A percentile compares a stretch with the other conserved stretches of the same genome.
Evolutionary conservation across 441 rosid species (phyloP).

Genomic region (Populus tomentosa): DNA sequence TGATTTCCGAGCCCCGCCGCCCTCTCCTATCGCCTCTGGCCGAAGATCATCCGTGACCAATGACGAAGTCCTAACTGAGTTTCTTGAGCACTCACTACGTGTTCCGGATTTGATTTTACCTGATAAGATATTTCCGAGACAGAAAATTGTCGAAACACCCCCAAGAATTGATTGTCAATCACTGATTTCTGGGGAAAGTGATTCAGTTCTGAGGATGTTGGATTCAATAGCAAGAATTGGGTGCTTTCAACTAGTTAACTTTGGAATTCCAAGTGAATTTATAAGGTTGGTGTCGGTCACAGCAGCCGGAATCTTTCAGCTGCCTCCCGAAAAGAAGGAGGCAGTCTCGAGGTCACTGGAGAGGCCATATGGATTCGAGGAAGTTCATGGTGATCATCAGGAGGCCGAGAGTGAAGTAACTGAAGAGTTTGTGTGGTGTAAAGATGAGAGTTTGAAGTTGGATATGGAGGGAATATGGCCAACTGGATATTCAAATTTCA

Average conservation of each 20-base stretch:
- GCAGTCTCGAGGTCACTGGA: slow-evolving; percentile 42
- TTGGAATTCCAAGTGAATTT: slow-evolving; percentile 45
- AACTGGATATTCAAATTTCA: slow-evolving; percentile 50
- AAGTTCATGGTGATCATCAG: slow-evolving; percentile 30
- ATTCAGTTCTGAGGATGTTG: slow-evolving; percentile 29
- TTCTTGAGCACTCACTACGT: slow-evolving; percentile 64
- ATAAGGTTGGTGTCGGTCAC: slow-evolving; percentile 27
- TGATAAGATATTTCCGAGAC: slow-evolving; percentile 72
- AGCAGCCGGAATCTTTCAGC: slow-evolving; percentile 39
- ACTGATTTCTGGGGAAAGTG: slow-evolving; percentile 22
- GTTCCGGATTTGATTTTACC: slow-evolving; percentile 80
- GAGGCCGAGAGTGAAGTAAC: slow-evolving; percentile 36
- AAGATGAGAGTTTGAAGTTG: slow-evolving; percentile 32
- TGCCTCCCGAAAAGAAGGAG: slow-evolving; percentile 39
- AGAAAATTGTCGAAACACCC: slow-evolving; percentile 51
- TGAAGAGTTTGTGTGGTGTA: slow-evolving; percentile 62
- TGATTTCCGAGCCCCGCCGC: slow-evolving; percentile 86
- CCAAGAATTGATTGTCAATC: slow-evolving; percentile 51
- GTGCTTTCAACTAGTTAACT: slow-evolving; percentile 72
- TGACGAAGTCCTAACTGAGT: slow-evolving; percentile 65
- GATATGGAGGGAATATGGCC: slow-evolving; percentile 59
- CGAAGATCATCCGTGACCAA: slow-evolving; percentile 71
- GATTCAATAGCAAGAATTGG: slow-evolving; percentile 57
- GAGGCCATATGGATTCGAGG: slow-evolving; percentile 50
- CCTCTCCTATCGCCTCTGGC: slow-evolving; percentile 70